A percentile compares a stretch with the other conserved stretches of the same genome.
Conservation (phyloP, 441 rosid genomes). For the Jatropha multifida region DNA sequence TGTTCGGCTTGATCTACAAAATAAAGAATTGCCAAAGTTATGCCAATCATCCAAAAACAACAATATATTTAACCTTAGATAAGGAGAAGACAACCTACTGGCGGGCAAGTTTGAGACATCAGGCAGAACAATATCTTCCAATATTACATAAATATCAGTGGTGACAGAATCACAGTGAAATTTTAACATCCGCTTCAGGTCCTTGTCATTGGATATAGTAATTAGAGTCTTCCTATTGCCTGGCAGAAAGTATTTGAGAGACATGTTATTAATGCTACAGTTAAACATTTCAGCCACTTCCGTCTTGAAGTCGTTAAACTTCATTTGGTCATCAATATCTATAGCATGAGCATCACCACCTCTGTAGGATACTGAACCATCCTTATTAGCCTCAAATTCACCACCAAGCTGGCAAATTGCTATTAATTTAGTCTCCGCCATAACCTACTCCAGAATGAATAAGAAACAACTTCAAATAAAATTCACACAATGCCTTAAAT, state of each 20-base stretch:
- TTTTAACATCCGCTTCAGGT: constrained; percentile 77
- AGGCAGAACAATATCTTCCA: constrained; percentile 56
- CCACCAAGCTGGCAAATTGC: constrained; percentile 93
- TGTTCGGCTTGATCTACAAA: constrained; percentile 82
- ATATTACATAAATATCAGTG: constrained; percentile 60
- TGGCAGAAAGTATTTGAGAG: constrained; percentile 80
- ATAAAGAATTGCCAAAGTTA: constrained; percentile 21
- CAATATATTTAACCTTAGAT: constrained; percentile 14
- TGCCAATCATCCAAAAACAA: constrained; percentile 7
- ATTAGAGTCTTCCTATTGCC: constrained; percentile 80
- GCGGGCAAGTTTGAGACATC: constrained; percentile 80
- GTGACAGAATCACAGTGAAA: constrained; percentile 60
- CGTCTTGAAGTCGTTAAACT: constrained; percentile 57
- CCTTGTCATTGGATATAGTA: constrained; percentile 85
- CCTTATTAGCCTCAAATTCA: constrained; percentile 57
- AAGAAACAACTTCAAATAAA: neutral
- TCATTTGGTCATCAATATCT: constrained; percentile 68
- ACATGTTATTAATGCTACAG: constrained; percentile 46
- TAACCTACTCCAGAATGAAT: constrained; percentile 36
- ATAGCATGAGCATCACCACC: constrained; percentile 95
- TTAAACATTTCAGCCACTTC: constrained; percentile 91
- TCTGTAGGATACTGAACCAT: constrained; percentile 58
- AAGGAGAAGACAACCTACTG: constrained; percentile 61
- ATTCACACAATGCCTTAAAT: neutral
- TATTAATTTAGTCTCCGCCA: constrained; percentile 66